Conservation (phyloP, 2,329 filamentous ascomycete genomes). For the Epichloe uncinata region DNA sequence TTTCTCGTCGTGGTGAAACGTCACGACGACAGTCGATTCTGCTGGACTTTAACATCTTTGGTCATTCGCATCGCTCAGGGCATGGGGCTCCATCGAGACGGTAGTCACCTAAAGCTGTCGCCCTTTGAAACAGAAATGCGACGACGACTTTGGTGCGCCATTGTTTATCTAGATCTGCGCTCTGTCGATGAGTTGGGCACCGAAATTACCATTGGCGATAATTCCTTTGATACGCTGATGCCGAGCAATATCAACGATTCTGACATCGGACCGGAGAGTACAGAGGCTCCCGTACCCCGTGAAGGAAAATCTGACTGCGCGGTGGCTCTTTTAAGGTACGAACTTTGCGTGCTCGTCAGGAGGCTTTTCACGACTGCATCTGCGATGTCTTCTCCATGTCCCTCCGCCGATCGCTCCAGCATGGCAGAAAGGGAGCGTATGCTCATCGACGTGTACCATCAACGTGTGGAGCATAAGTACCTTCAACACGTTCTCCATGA, state of each 20-base stretch:
- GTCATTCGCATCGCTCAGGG: conserved; percentile 45
- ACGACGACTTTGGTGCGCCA: conserved; percentile 47
- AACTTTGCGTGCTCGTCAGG: conserved; percentile 31
- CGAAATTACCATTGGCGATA: conserved; percentile 28
- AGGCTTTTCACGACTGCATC: conserved; percentile 22
- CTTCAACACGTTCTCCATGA: conserved; percentile 36
- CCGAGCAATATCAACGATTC: conserved; percentile 38
- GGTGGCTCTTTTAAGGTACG: conserved; percentile 33
- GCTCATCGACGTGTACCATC: conserved; percentile 39
- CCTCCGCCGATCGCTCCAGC: conserved; percentile 16
- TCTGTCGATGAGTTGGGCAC: conserved; percentile 40
- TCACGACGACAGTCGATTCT: conserved; percentile 37
- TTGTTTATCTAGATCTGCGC: conserved; percentile 39
- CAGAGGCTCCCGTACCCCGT: conserved; percentile 31
- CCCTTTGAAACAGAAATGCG: conserved; percentile 48
- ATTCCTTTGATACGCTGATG: conserved; percentile 32
- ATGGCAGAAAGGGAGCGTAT: conserved; percentile 27
- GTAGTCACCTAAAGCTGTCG: conserved; percentile 33
- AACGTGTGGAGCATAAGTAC: conserved; percentile 41
- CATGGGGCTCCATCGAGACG: conserved; percentile 47
- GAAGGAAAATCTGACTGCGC: conserved; percentile 41
- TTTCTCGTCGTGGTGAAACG: conserved; percentile 37
- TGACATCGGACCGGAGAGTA: conserved; percentile 32
- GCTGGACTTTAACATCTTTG: conserved; percentile 47
- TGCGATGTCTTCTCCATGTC: conserved; percentile 18